These are phyloP conservation scores for Noccaea bulbosa DNA, from an alignment of 345 rosid species.

Conservation along the genomic window DNA sequence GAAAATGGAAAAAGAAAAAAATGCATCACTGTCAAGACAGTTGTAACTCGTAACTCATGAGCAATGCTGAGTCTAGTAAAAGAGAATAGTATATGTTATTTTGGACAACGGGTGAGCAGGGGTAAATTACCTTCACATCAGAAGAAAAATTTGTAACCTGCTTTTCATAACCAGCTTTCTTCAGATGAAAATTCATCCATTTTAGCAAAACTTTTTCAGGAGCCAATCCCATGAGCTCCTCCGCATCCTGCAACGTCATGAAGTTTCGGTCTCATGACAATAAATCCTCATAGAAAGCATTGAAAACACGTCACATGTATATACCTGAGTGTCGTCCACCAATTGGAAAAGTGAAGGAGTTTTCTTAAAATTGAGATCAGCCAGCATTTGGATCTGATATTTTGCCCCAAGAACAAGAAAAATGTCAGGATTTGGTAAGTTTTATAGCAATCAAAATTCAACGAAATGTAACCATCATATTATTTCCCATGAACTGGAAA, in stretches of 20 bases:
- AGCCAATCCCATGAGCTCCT: conserved; percentile 87
- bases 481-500: neutral
- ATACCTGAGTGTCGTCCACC: conserved; percentile 81
- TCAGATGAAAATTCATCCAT: conserved; percentile 98
- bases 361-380: conserved; percentile 92
- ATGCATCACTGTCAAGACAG: conserved; percentile 17
- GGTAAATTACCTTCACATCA: conserved; percentile 81
- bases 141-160: conserved; percentile 92
- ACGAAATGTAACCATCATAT: conserved; percentile 17
- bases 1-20: neutral
- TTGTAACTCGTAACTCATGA: conserved; percentile 1
- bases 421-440: conserved; percentile 26
- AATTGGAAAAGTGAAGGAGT: conserved; percentile 92
- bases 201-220: conserved; percentile 95
- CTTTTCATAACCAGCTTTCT: conserved; percentile 89
- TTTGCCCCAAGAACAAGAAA: conserved; percentile 33
- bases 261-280: conserved; percentile 21
- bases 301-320: conserved; percentile 10
- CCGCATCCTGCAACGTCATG: conserved; percentile 71
- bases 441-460: conserved; percentile 2
- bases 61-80: neutral
- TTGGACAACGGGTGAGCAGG: conserved; percentile 17
- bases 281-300: neutral
- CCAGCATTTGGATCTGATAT: conserved; percentile 87
- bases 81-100: conserved; percentile 16